Conservation (phyloP, 345 rosid species). For the Citrus glauca region DNA sequence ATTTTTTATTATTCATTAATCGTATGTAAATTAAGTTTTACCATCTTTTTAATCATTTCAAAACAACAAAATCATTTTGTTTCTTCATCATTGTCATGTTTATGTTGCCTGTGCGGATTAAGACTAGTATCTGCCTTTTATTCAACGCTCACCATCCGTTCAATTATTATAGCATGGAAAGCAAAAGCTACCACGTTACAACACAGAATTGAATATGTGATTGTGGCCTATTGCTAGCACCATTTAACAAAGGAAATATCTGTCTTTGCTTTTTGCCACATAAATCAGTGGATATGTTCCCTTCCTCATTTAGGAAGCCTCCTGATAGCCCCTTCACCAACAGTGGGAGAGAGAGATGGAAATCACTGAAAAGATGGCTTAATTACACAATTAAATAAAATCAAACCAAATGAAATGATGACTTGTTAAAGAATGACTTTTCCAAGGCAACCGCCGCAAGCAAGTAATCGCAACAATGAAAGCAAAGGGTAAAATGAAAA, state of each 20-base stretch:
- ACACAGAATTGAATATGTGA: not conserved
- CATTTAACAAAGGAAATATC: not conserved
- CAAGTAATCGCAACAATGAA: not conserved
- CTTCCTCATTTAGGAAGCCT: not conserved
- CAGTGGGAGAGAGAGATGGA: not conserved
- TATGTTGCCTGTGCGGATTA: not conserved
- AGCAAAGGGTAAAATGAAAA: not conserved
- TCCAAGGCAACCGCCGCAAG: not conserved
- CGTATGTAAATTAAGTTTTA: not conserved
- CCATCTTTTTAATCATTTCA: too few relatives aligned
- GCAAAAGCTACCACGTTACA: not conserved
- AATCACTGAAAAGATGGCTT: not conserved
- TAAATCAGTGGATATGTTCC: not conserved
- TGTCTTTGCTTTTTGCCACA: not conserved
- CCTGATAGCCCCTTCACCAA: not conserved
- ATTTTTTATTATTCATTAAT: not conserved
- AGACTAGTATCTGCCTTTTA: not conserved
- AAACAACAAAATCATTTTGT: not conserved
- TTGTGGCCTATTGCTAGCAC: not conserved
- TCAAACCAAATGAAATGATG: constrained; percentile 10
- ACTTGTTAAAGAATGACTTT: not conserved
- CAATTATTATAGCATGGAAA: not conserved
- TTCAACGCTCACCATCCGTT: not conserved
- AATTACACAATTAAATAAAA: not conserved
- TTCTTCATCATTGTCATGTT: not conserved